Conservation (phyloP, 495 filamentous ascomycete genomes). For the Mytilinidion resinicola region DNA sequence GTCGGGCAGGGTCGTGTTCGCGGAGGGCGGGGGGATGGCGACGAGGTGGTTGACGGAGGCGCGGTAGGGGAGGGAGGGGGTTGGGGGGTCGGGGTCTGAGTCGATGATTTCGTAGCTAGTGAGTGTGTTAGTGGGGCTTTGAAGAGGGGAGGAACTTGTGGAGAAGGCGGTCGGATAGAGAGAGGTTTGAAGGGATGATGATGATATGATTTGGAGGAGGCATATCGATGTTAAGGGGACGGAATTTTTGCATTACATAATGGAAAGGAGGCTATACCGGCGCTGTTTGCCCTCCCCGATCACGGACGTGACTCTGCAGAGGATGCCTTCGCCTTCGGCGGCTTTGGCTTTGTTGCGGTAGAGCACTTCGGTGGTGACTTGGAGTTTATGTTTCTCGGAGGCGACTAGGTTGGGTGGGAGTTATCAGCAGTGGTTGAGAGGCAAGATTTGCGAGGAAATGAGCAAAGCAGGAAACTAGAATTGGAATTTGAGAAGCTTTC, state of each 20-base stretch:
- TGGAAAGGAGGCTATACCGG: slow-evolving; percentile 39
- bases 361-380: slow-evolving; percentile 73
- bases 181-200: background rate
- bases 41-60: slow-evolving; percentile 77
- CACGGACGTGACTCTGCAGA: slow-evolving; percentile 80
- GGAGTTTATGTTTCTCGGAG: slow-evolving; percentile 39
- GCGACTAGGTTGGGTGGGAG: slow-evolving; percentile 1
- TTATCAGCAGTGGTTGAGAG: background rate
- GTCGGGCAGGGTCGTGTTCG: slow-evolving; percentile 50
- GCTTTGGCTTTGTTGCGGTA: slow-evolving; percentile 69
- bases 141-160: background rate
- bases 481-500: too few species aligned
- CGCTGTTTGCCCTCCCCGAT: slow-evolving; percentile 81
- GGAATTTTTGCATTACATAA: background rate
- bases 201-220: background rate
- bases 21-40: slow-evolving; percentile 60
- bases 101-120: slow-evolving; percentile 87
- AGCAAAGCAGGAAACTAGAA: too few species aligned
- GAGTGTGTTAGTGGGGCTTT: background rate
- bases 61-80: slow-evolving; percentile 51
- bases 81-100: slow-evolving; percentile 76
- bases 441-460: too few species aligned
- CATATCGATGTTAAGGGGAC: background rate
- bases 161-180: background rate
- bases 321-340: slow-evolving; percentile 75